A percentile compares a stretch with the other conserved stretches of the same genome.
phyloP scores from a whole-genome alignment of 2,329 filamentous ascomycete genomes.

The Sphaerulina vaccinii region DNA sequence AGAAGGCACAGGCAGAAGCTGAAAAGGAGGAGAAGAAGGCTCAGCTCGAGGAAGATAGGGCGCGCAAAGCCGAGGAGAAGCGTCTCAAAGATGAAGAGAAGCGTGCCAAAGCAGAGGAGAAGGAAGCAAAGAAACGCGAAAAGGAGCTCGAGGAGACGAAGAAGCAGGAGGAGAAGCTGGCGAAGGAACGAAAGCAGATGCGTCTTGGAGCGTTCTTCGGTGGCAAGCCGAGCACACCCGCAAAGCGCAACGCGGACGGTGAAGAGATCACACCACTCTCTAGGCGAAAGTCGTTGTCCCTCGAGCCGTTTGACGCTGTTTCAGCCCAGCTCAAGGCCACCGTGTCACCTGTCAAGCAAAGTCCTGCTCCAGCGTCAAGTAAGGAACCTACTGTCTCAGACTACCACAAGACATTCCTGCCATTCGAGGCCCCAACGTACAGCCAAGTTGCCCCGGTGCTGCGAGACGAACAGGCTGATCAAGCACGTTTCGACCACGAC shows the following conservation, averaged over 20 bases:
- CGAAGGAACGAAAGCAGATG: constrained; percentile 36
- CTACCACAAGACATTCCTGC: constrained; percentile 66
- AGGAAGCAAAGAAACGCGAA: constrained; percentile 45
- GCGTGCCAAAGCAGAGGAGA: constrained; percentile 41
- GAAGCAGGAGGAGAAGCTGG: constrained; percentile 34
- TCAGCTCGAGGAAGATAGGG: constrained; percentile 42
- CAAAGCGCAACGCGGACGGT: constrained; percentile 26
- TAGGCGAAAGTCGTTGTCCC: constrained; percentile 39
- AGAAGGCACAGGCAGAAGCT: constrained; percentile 33
- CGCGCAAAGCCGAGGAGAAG: constrained; percentile 42
- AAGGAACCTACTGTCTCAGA: constrained; percentile 39
- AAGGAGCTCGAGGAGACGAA: constrained; percentile 35
- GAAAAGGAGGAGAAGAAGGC: constrained; percentile 41
- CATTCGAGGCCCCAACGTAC: constrained; percentile 75
- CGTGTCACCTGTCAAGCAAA: constrained; percentile 29
- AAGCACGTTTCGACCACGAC: constrained; percentile 33
- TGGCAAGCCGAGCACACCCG: constrained; percentile 38
- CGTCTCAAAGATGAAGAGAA: constrained; percentile 40
- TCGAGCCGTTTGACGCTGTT: constrained; percentile 33
- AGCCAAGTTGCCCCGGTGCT: constrained; percentile 63
- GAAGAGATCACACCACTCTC: constrained; percentile 25
- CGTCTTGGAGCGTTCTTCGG: constrained; percentile 47
- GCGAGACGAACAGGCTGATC: constrained; percentile 26
- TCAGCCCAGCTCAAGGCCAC: constrained; percentile 28
- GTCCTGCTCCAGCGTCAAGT: constrained; percentile 18